Evolutionary conservation across 2,329 filamentous ascomycete species (phyloP).

Genomic region (Neoascochyta sp.): DNA sequence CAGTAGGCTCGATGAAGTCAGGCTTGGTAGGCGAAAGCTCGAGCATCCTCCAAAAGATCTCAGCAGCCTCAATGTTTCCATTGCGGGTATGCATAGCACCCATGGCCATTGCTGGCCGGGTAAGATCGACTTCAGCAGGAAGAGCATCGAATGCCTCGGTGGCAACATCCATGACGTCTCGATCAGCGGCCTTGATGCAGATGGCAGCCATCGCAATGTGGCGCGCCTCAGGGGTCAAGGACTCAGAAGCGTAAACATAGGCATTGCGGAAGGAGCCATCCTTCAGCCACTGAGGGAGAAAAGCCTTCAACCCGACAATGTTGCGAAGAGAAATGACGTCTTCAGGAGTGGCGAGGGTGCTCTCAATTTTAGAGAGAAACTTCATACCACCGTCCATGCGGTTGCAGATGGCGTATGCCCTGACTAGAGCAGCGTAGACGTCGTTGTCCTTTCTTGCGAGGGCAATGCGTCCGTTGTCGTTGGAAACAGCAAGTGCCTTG

Average conservation of each 20-base stretch:
- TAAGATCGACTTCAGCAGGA: conserved; percentile 43
- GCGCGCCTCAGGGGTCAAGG: conserved; percentile 57
- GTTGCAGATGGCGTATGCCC: conserved; percentile 79
- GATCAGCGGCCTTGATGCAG: conserved; percentile 75
- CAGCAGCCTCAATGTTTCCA: conserved; percentile 72
- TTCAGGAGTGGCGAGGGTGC: conserved; percentile 48
- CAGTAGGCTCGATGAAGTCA: conserved; percentile 77
- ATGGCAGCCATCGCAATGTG: conserved; percentile 67
- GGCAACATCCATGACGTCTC: conserved; percentile 66
- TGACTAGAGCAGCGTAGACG: conserved; percentile 88
- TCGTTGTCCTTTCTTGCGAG: conserved; percentile 72
- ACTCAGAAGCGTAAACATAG: conserved; percentile 64
- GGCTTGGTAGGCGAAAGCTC: conserved; percentile 58
- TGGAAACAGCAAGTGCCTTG: conserved; percentile 77
- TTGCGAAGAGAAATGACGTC: conserved; percentile 64
- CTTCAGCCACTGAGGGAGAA: conserved; percentile 74
- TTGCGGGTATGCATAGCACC: conserved; percentile 81
- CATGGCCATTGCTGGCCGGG: conserved; percentile 68
- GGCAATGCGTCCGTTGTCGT: conserved; percentile 69
- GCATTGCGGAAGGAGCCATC: conserved; percentile 69
- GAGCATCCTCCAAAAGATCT: conserved; percentile 76
- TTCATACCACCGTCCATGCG: conserved; percentile 76
- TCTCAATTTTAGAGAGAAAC: conserved; percentile 77
- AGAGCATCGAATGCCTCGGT: conserved; percentile 53
- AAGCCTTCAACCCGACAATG: conserved; percentile 66